Base-by-base conservation (phyloP, 768 basidiomycete species). In the Trametes cingulata region DNA sequence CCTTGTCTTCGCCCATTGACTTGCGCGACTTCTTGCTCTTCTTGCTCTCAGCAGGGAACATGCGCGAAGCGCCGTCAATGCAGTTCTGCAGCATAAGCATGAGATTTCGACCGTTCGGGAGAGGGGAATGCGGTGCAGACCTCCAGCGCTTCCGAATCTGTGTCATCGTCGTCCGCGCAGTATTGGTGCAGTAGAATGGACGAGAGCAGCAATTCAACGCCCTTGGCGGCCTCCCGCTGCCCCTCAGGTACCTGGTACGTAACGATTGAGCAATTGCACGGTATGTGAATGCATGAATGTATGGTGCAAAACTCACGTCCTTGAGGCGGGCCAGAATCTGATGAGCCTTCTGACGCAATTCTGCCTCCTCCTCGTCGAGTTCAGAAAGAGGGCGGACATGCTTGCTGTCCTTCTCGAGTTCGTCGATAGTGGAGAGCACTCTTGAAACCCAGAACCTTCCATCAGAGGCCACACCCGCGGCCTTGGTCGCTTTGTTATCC, bases 401-500 rank as follows among this genome's bases (percentile, higher is more conserved):
- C 68, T 92, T 93, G 29, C 71, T 69, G 70, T 93, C 89, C 41
- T 78, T 76, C 71, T 90, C 86, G 27, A 95, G 70, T 45, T 68
- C 58, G 48, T 76, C 74, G 56, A 91, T 79, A 13, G 79, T 83
- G 6, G 75, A 70, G 12, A 94, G 76, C 10, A 85, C 82, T 67
- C 85, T 85, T 3, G 84, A 79, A 9, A 90, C 77, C 94, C 94
- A 97, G 61, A 91, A 84, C 65, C 87, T 81, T 27, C 92, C 91
- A 58, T 91, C 82, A 7, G 85, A 81, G 37, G 88, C 83, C 20
- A 83, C 82, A 1, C 83, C 88, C 17, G 82, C 71, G n/a, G 79
- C 69, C 69, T 86, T 89, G 20, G 72, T 72, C 1, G 78, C 72
- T 62, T 82, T 85, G 41, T 84, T 82, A 36, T 77, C 84, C 68